These are phyloP conservation scores for Periconia digitata DNA, from an alignment of 2,329 filamentous ascomycete genomes.

Conservation along the genomic window DNA sequence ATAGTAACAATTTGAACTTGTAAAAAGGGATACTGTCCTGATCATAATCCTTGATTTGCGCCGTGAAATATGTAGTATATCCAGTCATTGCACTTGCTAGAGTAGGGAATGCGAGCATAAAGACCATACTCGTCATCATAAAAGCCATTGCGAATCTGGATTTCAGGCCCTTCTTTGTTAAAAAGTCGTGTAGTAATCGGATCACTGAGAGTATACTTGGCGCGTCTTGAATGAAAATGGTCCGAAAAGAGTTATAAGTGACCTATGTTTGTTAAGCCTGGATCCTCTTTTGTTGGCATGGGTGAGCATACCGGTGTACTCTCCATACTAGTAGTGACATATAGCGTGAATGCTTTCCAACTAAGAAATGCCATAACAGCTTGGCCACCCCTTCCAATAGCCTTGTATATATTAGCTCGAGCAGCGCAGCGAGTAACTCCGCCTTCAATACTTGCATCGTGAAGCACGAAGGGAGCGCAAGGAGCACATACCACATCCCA, in stretches of 20 bases:
- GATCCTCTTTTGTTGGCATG: neutral
- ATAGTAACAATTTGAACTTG: constrained; percentile 9
- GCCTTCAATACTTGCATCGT: too few species aligned
- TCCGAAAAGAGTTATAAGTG: constrained; percentile 19
- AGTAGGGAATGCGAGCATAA: constrained; percentile 18
- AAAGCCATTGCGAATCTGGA: constrained; percentile 21
- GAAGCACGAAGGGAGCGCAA: neutral
- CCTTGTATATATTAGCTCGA: too few species aligned
- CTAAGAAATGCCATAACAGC: constrained; percentile 17
- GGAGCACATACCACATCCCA: neutral
- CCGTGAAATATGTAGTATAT: constrained; percentile 12
- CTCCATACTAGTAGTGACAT: constrained; percentile 25
- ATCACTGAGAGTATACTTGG: constrained; percentile 3
- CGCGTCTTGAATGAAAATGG: constrained; percentile 16
- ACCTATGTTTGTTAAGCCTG: neutral
- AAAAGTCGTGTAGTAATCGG: constrained; percentile 9
- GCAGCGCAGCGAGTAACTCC: neutral
- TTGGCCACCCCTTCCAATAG: constrained; percentile 23
- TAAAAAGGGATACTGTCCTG: constrained; percentile 8
- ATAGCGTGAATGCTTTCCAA: constrained; percentile 18
- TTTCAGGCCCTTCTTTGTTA: constrained; percentile 7
- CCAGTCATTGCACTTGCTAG: constrained; percentile 24
- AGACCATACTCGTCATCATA: constrained; percentile 19
- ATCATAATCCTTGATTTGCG: constrained; percentile 9
- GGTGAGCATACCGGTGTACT: constrained; percentile 6